Base-by-base conservation (phyloP, 306 rosid species). In the Vigna hirtella region DNA sequence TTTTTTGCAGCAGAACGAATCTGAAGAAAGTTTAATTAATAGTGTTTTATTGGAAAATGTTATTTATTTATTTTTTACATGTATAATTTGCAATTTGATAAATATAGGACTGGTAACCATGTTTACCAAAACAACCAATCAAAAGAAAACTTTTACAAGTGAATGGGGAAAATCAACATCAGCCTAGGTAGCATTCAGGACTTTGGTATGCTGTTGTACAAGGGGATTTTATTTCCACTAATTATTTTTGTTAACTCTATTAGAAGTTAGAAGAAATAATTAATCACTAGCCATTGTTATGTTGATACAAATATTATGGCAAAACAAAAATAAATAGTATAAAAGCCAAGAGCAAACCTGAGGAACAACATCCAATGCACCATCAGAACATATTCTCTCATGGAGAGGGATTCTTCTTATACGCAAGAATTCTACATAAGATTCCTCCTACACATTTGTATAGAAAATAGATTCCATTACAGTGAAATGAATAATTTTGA, bases 341-440 rank as follows among this genome's bases (percentile, higher is more conserved):
- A 22, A 72, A 73, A 16, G 73, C 78, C 68, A 0, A 20, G 49
- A 2, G 62, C 84, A 64, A 73, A 93, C 99, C 98, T 81, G 90
- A 57, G 91, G 91, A 81, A 89, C 87, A 86, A 93, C 84, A 78
- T 91, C 93, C 66, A 87, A 4, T 34, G 82, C 97, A 79, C 87
- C 89, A 70, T 86, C 85, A n/a, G 88, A 83, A 79, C 82, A 81
- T 43, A 26, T 47, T 85, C 87, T 88, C 86, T 88, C 96, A 74
- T 85, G 85, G 78, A 95, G 91, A 66, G 93, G 97, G 66, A 91
- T 82, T 73, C 94, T 87, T 90, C 92, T 89, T 81, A 86, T 85
- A 57, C 77, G 87, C 57, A 89, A 83, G 75, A 91, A 93, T 73
- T 93, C 99, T 16, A 93, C 93, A 57, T 95, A 95, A 78, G 93